phyloP scores from a whole-genome alignment of 768 basidiomycete species.

The Naganishia antarctica region DNA sequence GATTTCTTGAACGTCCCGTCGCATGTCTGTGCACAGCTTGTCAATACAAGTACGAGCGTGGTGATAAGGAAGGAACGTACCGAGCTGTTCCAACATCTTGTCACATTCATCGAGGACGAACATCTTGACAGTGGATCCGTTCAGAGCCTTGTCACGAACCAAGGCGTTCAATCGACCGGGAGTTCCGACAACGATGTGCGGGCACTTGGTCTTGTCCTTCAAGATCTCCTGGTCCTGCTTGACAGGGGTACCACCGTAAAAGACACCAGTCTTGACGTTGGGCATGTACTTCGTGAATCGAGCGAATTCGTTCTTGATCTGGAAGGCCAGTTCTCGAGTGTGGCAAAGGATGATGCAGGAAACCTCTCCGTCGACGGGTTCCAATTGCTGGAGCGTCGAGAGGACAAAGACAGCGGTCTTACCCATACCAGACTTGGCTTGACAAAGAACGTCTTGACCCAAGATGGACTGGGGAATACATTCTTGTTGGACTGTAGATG shows the following conservation, averaged over 20 bases:
- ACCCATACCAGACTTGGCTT: conserved; percentile 89
- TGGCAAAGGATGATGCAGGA: conserved; percentile 97
- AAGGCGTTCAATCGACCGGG: conserved; percentile 96
- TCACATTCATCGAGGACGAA: conserved; percentile 99
- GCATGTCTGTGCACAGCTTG: conserved; percentile 77
- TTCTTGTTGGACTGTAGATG: conserved; percentile 98
- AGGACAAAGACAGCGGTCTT: conserved; percentile 99
- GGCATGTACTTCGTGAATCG: conserved; percentile 99
- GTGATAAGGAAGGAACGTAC: conserved; percentile 70
- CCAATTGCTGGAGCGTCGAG: conserved; percentile 94
- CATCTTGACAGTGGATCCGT: conserved; percentile 88
- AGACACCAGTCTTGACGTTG: conserved; percentile 91
- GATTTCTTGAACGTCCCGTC: conserved; percentile 99
- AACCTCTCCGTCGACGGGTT: conserved; percentile 96
- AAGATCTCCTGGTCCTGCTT: conserved; percentile 88
- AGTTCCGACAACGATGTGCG: conserved; percentile 97
- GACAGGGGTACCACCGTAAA: conserved; percentile 94
- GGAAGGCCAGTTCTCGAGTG: conserved; percentile 97
- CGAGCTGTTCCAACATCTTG: conserved; percentile 99
- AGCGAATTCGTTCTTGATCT: conserved; percentile 99
- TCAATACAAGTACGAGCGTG: not conserved
- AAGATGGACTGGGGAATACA: conserved; percentile 99
- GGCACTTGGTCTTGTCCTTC: conserved; percentile 93
- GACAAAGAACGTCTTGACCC: conserved; percentile 98
- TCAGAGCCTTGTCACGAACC: conserved; percentile 87